A percentile compares a stretch with the other conserved stretches of the same genome.
Evolutionary conservation across 2,329 filamentous ascomycete species (phyloP).

Genomic region (Sclerotinia nivalis): DNA sequence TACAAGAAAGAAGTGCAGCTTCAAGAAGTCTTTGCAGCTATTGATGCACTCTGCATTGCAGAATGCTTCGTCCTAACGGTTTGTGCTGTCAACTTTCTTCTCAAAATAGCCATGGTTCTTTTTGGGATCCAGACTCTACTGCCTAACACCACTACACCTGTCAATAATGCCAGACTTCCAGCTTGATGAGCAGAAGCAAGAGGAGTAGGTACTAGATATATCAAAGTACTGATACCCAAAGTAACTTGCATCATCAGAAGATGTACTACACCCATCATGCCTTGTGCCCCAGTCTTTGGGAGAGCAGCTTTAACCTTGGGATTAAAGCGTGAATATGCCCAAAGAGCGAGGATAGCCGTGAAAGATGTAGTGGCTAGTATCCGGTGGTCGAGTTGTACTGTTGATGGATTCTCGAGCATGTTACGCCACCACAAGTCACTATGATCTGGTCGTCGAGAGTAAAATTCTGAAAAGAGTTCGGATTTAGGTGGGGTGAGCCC

Average conservation of each 20-base stretch:
- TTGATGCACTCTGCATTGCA: not conserved
- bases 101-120: conserved; percentile 60
- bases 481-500: conserved; percentile 77
- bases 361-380: conserved; percentile 90
- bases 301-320: conserved; percentile 57
- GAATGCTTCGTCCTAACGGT: conserved; percentile 15
- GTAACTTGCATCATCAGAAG: conserved; percentile 79
- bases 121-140: conserved; percentile 75
- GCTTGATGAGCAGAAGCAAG: conserved; percentile 92
- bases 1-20: not conserved
- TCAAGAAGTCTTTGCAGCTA: not conserved
- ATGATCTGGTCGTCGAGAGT: conserved; percentile 74
- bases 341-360: conserved; percentile 74
- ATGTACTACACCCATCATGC: conserved; percentile 77
- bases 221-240: conserved; percentile 85
- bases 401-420: conserved; percentile 92
- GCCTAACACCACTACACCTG: conserved; percentile 76
- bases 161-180: conserved; percentile 80
- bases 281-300: conserved; percentile 64
- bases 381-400: conserved; percentile 94
- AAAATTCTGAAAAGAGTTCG: conserved; percentile 84
- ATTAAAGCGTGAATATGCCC: conserved; percentile 74
- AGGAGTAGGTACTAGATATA: conserved; percentile 89
- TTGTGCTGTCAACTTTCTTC: conserved; percentile 39
- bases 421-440: conserved; percentile 96